Conservation (phyloP, 2,329 filamentous ascomycete genomes). For the Dothiorella sarmentorum region DNA sequence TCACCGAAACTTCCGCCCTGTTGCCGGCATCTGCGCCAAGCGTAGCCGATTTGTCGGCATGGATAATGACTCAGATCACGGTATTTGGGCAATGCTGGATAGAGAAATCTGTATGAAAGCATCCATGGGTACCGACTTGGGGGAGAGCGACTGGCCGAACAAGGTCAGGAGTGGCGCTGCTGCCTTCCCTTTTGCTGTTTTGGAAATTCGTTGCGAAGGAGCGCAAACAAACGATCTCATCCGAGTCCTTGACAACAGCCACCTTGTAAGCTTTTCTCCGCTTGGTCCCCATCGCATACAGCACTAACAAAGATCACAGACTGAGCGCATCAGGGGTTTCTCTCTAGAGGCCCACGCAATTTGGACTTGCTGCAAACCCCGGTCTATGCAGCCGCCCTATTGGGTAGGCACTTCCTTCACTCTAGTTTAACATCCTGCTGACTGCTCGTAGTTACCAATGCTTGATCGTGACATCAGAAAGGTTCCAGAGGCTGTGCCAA, state of each 20-base stretch:
- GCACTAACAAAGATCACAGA: slow-evolving; percentile 23
- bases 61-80: slow-evolving; percentile 41
- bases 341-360: slow-evolving; percentile 53
- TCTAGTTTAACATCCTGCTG: slow-evolving; percentile 16
- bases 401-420: slow-evolving; percentile 37
- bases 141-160: slow-evolving; percentile 31
- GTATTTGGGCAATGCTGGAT: slow-evolving; percentile 50
- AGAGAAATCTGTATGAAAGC: slow-evolving; percentile 43
- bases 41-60: slow-evolving; percentile 49
- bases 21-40: slow-evolving; percentile 45
- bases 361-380: slow-evolving; percentile 46
- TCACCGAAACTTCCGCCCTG: slow-evolving; percentile 44
- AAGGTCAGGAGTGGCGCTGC: slow-evolving; percentile 25
- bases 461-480: slow-evolving; percentile 53
- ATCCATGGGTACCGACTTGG: slow-evolving; percentile 27
- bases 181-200: slow-evolving; percentile 50
- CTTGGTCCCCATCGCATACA: neutral
- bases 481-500: slow-evolving; percentile 41
- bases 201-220: slow-evolving; percentile 51
- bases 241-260: slow-evolving; percentile 44
- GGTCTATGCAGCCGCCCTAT: slow-evolving; percentile 44
- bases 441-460: slow-evolving; percentile 33
- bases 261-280: slow-evolving; percentile 38
- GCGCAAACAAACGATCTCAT: slow-evolving; percentile 37
- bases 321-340: slow-evolving; percentile 52